Conservation (phyloP, 108 stramenopile species). For the Chaetoceros muelleri region DNA sequence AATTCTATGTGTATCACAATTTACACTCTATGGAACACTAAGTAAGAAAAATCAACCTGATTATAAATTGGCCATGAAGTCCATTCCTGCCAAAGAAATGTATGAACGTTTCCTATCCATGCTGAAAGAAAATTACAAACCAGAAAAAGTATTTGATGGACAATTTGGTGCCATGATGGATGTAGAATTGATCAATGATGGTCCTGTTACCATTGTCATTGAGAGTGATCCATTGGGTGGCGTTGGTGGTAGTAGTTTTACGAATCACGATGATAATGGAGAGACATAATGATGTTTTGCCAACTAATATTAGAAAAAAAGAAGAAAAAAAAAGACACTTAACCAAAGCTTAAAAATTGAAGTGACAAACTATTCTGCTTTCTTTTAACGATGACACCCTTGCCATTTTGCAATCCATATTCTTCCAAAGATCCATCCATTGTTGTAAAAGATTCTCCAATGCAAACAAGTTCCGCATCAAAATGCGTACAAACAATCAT, state of each 20-base stretch:
- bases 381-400: slow-evolving; percentile 23
- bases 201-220: slow-evolving; percentile 82
- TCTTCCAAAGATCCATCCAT: slow-evolving; percentile 13
- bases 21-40: slow-evolving; percentile 75
- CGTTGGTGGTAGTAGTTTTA: no score
- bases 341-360: no score
- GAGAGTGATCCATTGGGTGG: slow-evolving; percentile 41
- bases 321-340: no score
- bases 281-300: no score
- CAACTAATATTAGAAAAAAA: no score
- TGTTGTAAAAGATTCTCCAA: slow-evolving; percentile 26
- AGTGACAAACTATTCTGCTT: no score
- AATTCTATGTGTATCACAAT: slow-evolving; percentile 74
- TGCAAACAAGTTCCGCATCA: slow-evolving; percentile 32
- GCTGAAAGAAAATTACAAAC: slow-evolving; percentile 45
- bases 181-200: slow-evolving; percentile 76
- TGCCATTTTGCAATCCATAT: slow-evolving; percentile 14
- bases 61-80: slow-evolving; percentile 79
- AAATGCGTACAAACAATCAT: slow-evolving; percentile 20
- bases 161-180: slow-evolving; percentile 88
- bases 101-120: slow-evolving; percentile 55
- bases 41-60: slow-evolving; percentile 81
- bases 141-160: slow-evolving; percentile 58
- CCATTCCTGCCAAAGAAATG: slow-evolving; percentile 38
- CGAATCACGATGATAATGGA: no score